phyloP scores from a whole-genome alignment of 345 rosid species.

The Mangifera indica region DNA sequence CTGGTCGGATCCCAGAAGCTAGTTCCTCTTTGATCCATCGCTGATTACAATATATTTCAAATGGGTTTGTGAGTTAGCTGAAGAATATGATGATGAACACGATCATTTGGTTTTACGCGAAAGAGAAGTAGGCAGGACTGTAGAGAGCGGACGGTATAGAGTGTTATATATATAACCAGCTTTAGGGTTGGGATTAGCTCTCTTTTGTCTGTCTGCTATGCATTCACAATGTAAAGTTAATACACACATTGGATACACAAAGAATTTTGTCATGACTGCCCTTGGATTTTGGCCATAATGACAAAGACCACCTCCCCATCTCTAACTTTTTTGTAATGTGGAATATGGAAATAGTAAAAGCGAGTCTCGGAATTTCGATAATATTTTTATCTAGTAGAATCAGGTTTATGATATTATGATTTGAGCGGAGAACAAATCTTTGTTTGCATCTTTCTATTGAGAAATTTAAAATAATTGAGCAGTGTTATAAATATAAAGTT shows the following conservation, averaged over 20 bases:
- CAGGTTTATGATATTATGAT: too few relatives aligned
- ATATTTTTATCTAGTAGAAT: too few relatives aligned
- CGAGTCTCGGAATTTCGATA: too few relatives aligned
- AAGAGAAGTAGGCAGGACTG: not conserved
- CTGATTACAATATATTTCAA: not conserved
- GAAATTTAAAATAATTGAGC: too few relatives aligned
- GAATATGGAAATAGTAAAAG: too few relatives aligned
- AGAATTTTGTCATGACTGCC: not conserved
- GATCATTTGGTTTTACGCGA: not conserved
- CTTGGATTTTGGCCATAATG: slow-evolving; percentile 10
- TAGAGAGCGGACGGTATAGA: too few relatives aligned
- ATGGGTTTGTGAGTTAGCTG: not conserved
- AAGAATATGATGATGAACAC: not conserved
- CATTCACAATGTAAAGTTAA: not conserved
- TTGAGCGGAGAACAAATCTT: too few relatives aligned
- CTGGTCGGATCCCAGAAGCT: not conserved
- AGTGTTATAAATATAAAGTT: too few relatives aligned
- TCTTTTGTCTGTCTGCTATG: not conserved
- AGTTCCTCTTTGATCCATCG: not conserved
- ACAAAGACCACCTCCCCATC: not conserved
- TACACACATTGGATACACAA: not conserved
- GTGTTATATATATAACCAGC: too few relatives aligned
- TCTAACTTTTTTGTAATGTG: too few relatives aligned
- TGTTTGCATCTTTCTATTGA: too few relatives aligned
- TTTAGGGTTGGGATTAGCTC: not conserved